Conservation (phyloP, 345 rosid species). For the Reutealis trisperma region DNA sequence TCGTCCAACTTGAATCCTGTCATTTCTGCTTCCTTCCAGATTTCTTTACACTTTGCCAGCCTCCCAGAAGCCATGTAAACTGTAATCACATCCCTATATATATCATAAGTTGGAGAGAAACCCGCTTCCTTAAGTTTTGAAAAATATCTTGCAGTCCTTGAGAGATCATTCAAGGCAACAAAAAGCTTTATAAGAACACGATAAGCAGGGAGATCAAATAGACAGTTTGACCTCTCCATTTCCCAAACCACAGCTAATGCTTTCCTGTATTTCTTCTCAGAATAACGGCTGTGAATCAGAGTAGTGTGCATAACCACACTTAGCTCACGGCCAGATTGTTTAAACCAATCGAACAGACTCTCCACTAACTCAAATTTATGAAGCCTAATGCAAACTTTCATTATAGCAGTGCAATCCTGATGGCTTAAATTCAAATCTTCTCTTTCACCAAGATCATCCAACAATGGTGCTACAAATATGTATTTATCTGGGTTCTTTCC, state of each 20-base stretch:
- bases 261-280: conserved; percentile 60
- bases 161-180: conserved; percentile 68
- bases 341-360: conserved; percentile 65
- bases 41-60: conserved; percentile 63
- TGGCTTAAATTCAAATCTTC: conserved; percentile 65
- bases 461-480: conserved; percentile 42
- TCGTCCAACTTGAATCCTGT: conserved; percentile 68
- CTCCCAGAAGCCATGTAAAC: conserved; percentile 58
- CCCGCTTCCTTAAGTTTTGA: conserved; percentile 84
- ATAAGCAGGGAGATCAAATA: conserved; percentile 85
- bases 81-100: conserved; percentile 55
- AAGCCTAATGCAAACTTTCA: conserved; percentile 74
- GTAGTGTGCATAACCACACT: conserved; percentile 86
- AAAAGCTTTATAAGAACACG: conserved; percentile 74
- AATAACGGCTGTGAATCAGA: conserved; percentile 66
- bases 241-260: conserved; percentile 91
- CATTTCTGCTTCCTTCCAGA: conserved; percentile 69
- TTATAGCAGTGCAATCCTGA: conserved; percentile 76
- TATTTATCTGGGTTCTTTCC: conserved; percentile 73
- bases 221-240: conserved; percentile 71
- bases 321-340: conserved; percentile 52
- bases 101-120: conserved; percentile 70
- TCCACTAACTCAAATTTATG: conserved; percentile 60
- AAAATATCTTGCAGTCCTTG: conserved; percentile 75
- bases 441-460: conserved; percentile 67